Evolutionary conservation across 208 protist species (phyloP).

Genomic region (Leishmania gerbilli): DNA sequence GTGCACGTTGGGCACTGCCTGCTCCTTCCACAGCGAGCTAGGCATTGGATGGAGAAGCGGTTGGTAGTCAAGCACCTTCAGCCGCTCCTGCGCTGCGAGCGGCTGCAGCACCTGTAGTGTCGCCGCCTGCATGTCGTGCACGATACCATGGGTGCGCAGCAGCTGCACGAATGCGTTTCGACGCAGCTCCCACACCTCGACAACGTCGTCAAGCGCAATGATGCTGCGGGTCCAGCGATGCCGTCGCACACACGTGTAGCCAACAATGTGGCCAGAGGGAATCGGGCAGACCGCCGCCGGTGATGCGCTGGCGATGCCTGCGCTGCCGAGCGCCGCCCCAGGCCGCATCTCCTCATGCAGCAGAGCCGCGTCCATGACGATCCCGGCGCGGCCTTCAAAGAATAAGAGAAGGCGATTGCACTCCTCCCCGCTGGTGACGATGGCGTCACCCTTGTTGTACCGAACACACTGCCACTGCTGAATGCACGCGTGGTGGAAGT

Average conservation of each 20-base stretch:
- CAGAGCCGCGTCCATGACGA: constrained; percentile 47
- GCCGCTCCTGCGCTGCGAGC: constrained; percentile 37
- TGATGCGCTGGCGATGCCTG: constrained; percentile 20
- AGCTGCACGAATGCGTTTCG: constrained; percentile 60
- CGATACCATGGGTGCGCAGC: constrained; percentile 54
- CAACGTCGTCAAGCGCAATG: constrained; percentile 55
- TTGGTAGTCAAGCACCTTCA: constrained; percentile 66
- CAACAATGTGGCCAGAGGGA: constrained; percentile 57
- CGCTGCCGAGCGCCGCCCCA: constrained; percentile 12
- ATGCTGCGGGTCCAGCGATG: constrained; percentile 75
- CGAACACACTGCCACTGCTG: constrained; percentile 48
- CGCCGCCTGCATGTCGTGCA: constrained; percentile 51
- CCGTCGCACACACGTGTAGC: constrained; percentile 80
- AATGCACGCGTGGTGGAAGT: constrained; percentile 37
- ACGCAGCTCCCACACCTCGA: constrained; percentile 80
- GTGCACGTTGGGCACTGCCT: constrained; percentile 66
- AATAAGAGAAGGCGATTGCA: constrained; percentile 80
- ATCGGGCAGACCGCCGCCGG: constrained; percentile 27
- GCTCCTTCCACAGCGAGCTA: constrained; percentile 74
- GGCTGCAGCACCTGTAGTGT: constrained; percentile 80
- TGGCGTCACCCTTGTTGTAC: constrained; percentile 48
- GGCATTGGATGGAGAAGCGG: constrained; percentile 65
- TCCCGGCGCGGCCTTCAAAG: constrained; percentile 52
- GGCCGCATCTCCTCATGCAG: constrained; percentile 23
- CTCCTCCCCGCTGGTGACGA: constrained; percentile 64